Conservation (phyloP, 495 filamentous ascomycete genomes). For the Hypoxylon intermedium region DNA sequence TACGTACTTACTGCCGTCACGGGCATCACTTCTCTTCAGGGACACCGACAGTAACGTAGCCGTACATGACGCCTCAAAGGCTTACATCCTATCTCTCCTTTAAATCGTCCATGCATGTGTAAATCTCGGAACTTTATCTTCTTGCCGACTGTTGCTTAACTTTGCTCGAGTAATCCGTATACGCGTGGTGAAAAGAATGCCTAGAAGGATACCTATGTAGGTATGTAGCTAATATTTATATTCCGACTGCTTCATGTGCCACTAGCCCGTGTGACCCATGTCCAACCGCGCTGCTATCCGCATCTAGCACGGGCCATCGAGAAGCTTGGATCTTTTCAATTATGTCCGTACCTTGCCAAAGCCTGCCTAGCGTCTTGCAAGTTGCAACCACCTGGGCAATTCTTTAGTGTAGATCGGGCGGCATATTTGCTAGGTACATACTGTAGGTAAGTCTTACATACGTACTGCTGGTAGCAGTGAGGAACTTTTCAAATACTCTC, state of each 20-base stretch:
- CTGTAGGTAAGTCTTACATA: too few relatives aligned
- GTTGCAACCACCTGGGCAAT: background rate
- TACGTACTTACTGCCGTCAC: slow-evolving; percentile 12
- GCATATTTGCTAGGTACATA: too few relatives aligned
- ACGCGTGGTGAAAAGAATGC: too few relatives aligned
- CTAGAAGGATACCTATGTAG: background rate
- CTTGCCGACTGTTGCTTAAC: background rate
- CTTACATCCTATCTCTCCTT: slow-evolving; percentile 11
- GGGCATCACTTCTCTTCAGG: slow-evolving; percentile 34
- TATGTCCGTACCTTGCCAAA: background rate
- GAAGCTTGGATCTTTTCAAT: slow-evolving; percentile 8
- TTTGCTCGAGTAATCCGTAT: background rate
- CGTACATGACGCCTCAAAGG: slow-evolving; percentile 22
- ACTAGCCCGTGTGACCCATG: slow-evolving; percentile 1
- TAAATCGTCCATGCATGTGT: background rate
- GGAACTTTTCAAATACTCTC: slow-evolving; percentile 6
- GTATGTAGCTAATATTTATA: background rate
- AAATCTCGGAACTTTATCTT: background rate
- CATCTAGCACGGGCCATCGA: slow-evolving; percentile 23
- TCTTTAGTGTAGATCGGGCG: too few relatives aligned
- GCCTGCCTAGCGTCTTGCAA: slow-evolving; percentile 9
- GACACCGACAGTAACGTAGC: slow-evolving; percentile 39
- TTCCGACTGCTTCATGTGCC: background rate
- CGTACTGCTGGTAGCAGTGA: too few relatives aligned
- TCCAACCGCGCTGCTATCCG: slow-evolving; percentile 20